These are phyloP conservation scores for Sclerotinia trifoliorum DNA, from an alignment of 2,329 filamentous ascomycete species.

Conservation along the genomic window DNA sequence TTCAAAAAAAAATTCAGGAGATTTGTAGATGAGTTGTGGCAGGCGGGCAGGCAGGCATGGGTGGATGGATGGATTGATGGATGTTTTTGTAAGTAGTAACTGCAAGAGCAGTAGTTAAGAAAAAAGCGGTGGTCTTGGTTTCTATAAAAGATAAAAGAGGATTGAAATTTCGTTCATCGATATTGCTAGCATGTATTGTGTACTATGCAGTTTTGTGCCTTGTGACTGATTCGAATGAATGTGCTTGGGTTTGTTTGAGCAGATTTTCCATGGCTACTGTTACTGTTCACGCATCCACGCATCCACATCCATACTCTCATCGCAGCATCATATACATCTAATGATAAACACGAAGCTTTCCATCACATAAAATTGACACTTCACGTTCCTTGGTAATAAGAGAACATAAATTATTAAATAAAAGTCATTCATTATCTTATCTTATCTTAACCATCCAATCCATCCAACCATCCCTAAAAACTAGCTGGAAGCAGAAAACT, in stretches of 20 bases:
- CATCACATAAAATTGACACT: background rate
- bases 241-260: too few relatives aligned
- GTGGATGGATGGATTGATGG: background rate
- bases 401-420: constrained; percentile 11
- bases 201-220: too few relatives aligned
- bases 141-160: background rate
- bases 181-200: too few relatives aligned
- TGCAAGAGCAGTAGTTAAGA: background rate
- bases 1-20: constrained; percentile 10
- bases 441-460: constrained; percentile 17
- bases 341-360: background rate
- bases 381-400: too few relatives aligned
- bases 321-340: background rate
- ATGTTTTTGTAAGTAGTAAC: constrained; percentile 2
- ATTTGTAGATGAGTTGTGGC: constrained; percentile 12
- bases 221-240: background rate
- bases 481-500: constrained; percentile 10
- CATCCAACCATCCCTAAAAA: constrained; percentile 13
- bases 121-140: constrained; percentile 2
- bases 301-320: background rate
- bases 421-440: constrained; percentile 19
- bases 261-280: background rate
- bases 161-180: background rate
- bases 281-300: background rate
- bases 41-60: background rate